Percentiles rank a stretch among this genome's conserved stretches.
phyloP scores from a whole-genome alignment of 2,329 filamentous ascomycete genomes.

The Helicocarpus griseus region DNA sequence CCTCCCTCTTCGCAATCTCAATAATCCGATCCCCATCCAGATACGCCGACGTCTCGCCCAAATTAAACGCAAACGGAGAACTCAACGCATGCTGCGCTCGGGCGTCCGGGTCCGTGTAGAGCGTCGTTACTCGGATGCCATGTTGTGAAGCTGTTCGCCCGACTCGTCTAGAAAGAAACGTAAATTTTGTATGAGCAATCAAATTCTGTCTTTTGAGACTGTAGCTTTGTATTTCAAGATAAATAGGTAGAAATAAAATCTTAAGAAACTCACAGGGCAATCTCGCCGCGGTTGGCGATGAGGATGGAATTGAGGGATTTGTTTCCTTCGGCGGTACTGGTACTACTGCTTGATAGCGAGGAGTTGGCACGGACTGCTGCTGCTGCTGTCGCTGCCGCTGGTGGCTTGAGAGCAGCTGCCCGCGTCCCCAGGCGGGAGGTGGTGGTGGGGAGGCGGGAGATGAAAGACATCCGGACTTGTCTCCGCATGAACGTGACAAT shows the following conservation, averaged over 20 bases:
- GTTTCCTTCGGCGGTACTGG: conserved; percentile 14
- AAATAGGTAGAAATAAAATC: not conserved
- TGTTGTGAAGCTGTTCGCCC: conserved; percentile 77
- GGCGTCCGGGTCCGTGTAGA: conserved; percentile 90
- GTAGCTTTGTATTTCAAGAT: too few species aligned
- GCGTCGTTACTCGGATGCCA: conserved; percentile 84
- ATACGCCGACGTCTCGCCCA: conserved; percentile 72
- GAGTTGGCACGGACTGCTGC: conserved; percentile 7
- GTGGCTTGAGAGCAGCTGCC: conserved; percentile 9
- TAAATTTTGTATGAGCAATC: not conserved
- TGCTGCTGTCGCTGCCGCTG: not conserved
- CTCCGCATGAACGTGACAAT: not conserved
- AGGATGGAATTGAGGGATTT: conserved; percentile 63
- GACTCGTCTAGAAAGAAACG: conserved; percentile 50
- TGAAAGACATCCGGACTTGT: conserved; percentile 8
- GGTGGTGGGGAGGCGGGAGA: conserved; percentile 11
- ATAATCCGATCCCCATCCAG: conserved; percentile 92
- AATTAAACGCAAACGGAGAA: conserved; percentile 71
- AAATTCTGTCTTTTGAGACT: too few species aligned
- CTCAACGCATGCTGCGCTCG: conserved; percentile 78
- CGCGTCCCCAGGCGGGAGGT: conserved; percentile 11
- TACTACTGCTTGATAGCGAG: conserved; percentile 7
- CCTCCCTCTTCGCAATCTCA: conserved; percentile 70
- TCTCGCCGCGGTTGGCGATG: conserved; percentile 95
- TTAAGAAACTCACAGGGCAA: conserved; percentile 54